These are phyloP conservation scores for Kodamaea kakaduensis DNA, from an alignment of 805 yeast genomes.

Conservation along the genomic window DNA sequence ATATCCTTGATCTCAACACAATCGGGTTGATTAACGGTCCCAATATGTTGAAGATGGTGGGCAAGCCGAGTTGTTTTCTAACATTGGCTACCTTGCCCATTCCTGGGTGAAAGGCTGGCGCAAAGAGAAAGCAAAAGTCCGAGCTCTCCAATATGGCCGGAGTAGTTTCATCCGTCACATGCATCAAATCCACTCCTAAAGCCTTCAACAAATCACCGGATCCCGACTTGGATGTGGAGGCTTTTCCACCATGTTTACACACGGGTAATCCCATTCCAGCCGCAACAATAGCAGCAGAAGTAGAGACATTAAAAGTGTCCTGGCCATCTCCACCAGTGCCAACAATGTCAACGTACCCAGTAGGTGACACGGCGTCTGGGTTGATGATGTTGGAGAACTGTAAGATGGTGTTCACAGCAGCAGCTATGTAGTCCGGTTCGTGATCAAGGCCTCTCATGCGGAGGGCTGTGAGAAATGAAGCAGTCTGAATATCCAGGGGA, in stretches of 20 bases:
- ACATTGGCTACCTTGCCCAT: constrained; percentile 79
- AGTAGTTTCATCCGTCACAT: constrained; percentile 60
- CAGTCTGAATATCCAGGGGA: constrained; percentile 64
- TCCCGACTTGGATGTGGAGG: constrained; percentile 89
- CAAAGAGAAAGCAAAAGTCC: constrained; percentile 70
- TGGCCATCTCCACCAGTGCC: constrained; percentile 99
- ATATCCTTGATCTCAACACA: constrained; percentile 68
- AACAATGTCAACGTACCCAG: constrained; percentile 78
- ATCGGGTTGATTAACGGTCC: constrained; percentile 96
- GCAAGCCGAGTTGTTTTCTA: constrained; percentile 78
- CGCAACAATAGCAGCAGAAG: constrained; percentile 90
- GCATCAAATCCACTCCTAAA: constrained; percentile 78
- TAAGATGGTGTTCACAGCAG: constrained; percentile 75
- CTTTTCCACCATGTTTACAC: constrained; percentile 97
- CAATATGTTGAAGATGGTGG: constrained; percentile 87
- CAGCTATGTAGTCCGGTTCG: constrained; percentile 74
- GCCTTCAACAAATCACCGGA: constrained; percentile 82
- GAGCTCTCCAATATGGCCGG: constrained; percentile 51
- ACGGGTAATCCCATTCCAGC: constrained; percentile 82
- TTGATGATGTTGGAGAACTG: constrained; percentile 59
- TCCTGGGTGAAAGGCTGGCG: constrained; percentile 92
- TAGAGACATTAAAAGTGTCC: constrained; percentile 92
- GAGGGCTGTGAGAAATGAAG: constrained; percentile 77
- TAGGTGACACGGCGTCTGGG: constrained; percentile 37
- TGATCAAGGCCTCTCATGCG: constrained; percentile 75